A percentile compares a stretch with the other conserved stretches of the same genome.
phyloP scores from a whole-genome alignment of 2,329 filamentous ascomycete genomes.

The Rhytidhysteron rufulum region DNA sequence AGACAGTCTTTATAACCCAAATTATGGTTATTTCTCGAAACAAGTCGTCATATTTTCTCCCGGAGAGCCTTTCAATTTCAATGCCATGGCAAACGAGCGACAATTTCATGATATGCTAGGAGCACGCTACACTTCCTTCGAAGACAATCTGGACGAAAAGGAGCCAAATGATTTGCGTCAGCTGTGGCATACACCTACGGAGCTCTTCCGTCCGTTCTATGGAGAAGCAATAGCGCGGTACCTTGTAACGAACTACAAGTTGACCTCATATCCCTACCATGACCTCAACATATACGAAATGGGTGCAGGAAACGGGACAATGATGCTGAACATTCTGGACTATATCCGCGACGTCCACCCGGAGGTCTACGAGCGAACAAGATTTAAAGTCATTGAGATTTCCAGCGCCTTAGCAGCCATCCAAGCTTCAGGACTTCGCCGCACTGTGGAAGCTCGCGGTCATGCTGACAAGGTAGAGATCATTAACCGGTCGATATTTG shows the following conservation, averaged over 20 bases:
- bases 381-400: constrained; percentile 95
- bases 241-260: constrained; percentile 91
- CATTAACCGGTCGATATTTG: constrained; percentile 90
- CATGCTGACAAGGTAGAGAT: constrained; percentile 88
- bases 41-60: constrained; percentile 95
- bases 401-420: constrained; percentile 74
- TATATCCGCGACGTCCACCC: constrained; percentile 88
- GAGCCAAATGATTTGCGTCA: constrained; percentile 74
- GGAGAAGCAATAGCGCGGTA: constrained; percentile 97
- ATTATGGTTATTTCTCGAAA: constrained; percentile 95
- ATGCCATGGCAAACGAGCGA: constrained; percentile 72
- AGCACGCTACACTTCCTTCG: constrained; percentile 81
- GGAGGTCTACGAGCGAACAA: constrained; percentile 88
- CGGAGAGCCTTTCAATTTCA: constrained; percentile 88
- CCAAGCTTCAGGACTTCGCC: constrained; percentile 67
- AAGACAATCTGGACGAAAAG: constrained; percentile 75
- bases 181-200: constrained; percentile 97
- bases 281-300: constrained; percentile 98
- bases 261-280: constrained; percentile 90
- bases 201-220: constrained; percentile 94
- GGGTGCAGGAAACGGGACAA: constrained; percentile 92
- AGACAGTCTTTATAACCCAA: constrained; percentile 93
- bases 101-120: constrained; percentile 77
- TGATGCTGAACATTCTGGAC: constrained; percentile 98
- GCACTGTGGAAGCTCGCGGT: constrained; percentile 64